Evolutionary conservation across 352 stramenopile species (phyloP).

Genomic region (Pythium phragmitis): DNA sequence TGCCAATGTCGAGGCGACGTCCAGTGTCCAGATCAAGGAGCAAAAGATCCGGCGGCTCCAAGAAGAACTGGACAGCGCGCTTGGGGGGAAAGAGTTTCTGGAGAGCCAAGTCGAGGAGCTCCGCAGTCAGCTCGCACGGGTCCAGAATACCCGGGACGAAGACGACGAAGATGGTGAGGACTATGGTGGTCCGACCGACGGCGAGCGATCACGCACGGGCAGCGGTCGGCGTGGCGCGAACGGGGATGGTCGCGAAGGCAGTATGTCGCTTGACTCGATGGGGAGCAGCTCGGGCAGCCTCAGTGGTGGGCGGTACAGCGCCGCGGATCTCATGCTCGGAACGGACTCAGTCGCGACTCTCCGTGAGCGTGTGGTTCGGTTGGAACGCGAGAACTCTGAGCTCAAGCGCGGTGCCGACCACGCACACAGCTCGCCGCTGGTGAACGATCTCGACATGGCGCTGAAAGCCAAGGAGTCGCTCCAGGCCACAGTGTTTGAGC

Average conservation of each 20-base stretch:
- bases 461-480: constrained; percentile 73
- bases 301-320: constrained; percentile 43
- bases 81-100: constrained; percentile 84
- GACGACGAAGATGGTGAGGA: constrained; percentile 28
- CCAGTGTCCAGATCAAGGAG: constrained; percentile 77
- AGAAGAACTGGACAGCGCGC: constrained; percentile 79
- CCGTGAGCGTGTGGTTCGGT: constrained; percentile 56
- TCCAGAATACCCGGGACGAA: constrained; percentile 47
- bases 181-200: constrained; percentile 7
- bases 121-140: constrained; percentile 55
- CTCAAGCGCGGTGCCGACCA: constrained; percentile 59
- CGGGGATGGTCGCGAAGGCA: constrained; percentile 4
- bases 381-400: constrained; percentile 76
- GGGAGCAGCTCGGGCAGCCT: constrained; percentile 24
- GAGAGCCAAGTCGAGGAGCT: constrained; percentile 83
- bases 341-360: constrained; percentile 59
- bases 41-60: constrained; percentile 80
- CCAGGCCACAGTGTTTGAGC: constrained; percentile 62
- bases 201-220: constrained; percentile 4
- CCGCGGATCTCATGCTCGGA: constrained; percentile 55
- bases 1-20: constrained; percentile 72
- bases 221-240: constrained; percentile 2
- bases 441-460: constrained; percentile 77
- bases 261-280: constrained; percentile 13
- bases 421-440: constrained; percentile 45